Evolutionary conservation across 306 rosid genomes (phyloP).

Genomic region (Begonia loranthoides): DNA sequence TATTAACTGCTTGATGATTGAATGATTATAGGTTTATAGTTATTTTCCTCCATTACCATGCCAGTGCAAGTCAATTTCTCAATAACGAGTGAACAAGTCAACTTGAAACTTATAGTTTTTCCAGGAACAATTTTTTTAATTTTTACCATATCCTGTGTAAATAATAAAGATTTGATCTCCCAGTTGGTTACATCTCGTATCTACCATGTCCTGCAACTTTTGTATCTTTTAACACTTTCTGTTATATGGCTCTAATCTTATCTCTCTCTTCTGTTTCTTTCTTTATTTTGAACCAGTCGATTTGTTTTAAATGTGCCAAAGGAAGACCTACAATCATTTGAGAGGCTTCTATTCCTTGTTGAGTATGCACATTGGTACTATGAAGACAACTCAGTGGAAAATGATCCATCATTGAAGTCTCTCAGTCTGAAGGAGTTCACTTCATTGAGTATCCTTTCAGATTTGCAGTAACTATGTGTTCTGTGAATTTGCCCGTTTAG

Average conservation of each 20-base stretch:
- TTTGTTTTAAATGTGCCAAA: conserved; percentile 90
- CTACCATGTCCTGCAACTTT: neutral
- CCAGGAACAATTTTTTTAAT: neutral
- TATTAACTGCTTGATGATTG: too few species aligned
- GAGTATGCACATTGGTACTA: conserved; percentile 99
- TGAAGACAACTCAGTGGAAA: conserved; percentile 96
- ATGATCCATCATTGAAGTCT: conserved; percentile 88
- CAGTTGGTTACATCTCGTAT: neutral
- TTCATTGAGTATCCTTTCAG: conserved; percentile 64
- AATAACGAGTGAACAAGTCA: too few species aligned
- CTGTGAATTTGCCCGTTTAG: too few species aligned
- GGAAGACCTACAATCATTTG: conserved; percentile 97
- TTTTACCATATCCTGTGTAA: neutral
- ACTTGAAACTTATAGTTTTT: neutral
- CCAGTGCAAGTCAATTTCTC: too few species aligned
- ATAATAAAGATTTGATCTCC: neutral
- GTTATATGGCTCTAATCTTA: neutral
- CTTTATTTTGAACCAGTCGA: conserved; percentile 48
- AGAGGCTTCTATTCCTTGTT: conserved; percentile 89
- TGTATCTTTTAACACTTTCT: neutral
- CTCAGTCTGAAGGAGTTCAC: conserved; percentile 90
- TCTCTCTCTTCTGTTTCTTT: neutral
- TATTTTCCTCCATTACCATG: too few species aligned
- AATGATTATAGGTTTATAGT: too few species aligned
- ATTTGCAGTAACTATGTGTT: too few species aligned